Evolutionary conservation across 768 basidiomycete species (phyloP).

Genomic region (Cystobasidium tubakii): DNA sequence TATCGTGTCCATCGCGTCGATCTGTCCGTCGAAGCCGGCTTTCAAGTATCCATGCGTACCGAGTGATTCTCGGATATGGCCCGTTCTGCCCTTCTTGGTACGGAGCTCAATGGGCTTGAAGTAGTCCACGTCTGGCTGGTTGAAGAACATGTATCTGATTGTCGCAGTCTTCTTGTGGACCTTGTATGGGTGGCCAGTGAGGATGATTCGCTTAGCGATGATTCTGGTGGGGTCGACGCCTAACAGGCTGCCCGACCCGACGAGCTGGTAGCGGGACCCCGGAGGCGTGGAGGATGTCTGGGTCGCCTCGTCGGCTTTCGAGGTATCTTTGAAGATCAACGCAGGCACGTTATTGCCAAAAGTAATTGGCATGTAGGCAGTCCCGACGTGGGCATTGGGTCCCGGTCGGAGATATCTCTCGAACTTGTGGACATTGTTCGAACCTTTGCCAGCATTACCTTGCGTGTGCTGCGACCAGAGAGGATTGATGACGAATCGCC

Average conservation of each 20-base stretch:
- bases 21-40: conserved; percentile 63
- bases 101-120: conserved; percentile 88
- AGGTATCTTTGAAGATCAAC: conserved; percentile 41
- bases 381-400: conserved; percentile 65
- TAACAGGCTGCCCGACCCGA: conserved; percentile 81
- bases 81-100: conserved; percentile 81
- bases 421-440: conserved; percentile 96
- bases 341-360: conserved; percentile 62
- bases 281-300: conserved; percentile 25
- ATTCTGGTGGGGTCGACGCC: conserved; percentile 85
- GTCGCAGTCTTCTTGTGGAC: conserved; percentile 96
- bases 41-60: conserved; percentile 98
- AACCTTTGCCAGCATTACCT: conserved; percentile 78
- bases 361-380: conserved; percentile 76
- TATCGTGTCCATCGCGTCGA: conserved; percentile 93
- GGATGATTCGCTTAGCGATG: conserved; percentile 83
- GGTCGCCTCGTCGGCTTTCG: conserved; percentile 17
- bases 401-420: conserved; percentile 84
- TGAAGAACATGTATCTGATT: conserved; percentile 98
- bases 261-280: conserved; percentile 54
- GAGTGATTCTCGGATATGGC: conserved; percentile 83
- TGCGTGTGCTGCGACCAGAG: conserved; percentile 82
- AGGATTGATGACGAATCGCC: conserved; percentile 75
- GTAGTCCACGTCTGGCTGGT: conserved; percentile 79
- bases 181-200: conserved; percentile 94